Conservation (phyloP, 306 rosid species). For the Medicago ruthenica region DNA sequence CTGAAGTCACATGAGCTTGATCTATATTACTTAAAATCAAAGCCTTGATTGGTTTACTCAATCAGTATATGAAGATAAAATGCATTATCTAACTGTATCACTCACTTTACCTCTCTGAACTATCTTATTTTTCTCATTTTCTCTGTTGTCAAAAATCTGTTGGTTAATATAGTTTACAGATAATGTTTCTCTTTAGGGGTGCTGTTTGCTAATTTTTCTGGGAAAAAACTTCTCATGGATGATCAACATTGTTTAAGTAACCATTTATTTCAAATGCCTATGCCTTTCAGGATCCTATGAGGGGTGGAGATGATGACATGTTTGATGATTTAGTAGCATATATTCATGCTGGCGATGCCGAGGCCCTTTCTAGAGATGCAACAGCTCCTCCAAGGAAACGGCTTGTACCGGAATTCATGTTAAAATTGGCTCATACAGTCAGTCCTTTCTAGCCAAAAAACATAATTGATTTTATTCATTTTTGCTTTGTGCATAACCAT, state of each 20-base stretch:
- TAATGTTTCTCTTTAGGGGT: too few relatives aligned
- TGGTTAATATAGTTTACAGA: too few relatives aligned
- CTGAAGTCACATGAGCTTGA: neutral
- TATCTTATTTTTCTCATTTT: too few relatives aligned
- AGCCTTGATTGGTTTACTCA: neutral
- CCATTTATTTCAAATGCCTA: slow-evolving; percentile 25
- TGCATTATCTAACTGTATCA: too few relatives aligned
- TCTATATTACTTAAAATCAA: neutral
- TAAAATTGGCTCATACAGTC: slow-evolving; percentile 76
- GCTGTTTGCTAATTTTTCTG: too few relatives aligned
- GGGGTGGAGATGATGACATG: slow-evolving; percentile 84
- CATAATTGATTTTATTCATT: slow-evolving; percentile 18
- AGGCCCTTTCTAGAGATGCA: slow-evolving; percentile 69
- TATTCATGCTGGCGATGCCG: slow-evolving; percentile 72
- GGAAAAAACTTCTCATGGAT: too few relatives aligned
- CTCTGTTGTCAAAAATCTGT: too few relatives aligned
- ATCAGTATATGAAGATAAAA: neutral
- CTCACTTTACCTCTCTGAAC: too few relatives aligned
- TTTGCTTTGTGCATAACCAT: slow-evolving; percentile 35
- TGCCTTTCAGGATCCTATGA: slow-evolving; percentile 85
- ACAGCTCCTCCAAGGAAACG: slow-evolving; percentile 81
- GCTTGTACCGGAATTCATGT: slow-evolving; percentile 88
- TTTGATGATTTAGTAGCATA: slow-evolving; percentile 74
- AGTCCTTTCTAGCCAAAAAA: slow-evolving; percentile 73
- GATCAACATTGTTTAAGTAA: too few relatives aligned